Evolutionary conservation across 306 rosid species (phyloP), one percentile per base, ranked within the genome.

Genomic region (Acmispon strigosus): DNA sequence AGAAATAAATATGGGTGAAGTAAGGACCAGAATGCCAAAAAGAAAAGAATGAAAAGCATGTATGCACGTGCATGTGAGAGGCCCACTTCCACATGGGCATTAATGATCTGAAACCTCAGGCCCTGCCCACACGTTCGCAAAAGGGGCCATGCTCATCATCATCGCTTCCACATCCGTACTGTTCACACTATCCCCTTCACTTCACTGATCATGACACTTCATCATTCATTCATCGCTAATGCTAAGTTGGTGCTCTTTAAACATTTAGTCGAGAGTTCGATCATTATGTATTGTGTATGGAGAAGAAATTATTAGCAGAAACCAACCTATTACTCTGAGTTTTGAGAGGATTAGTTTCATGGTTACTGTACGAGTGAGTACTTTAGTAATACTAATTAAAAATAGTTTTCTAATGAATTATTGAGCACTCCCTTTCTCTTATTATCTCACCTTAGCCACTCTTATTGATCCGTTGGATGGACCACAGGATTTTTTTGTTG

Each of bases 41-140:
- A 24, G 9, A 27, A 48, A n/a, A 50, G 62, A 60, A 66, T 17
- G 57, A 39, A 75, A 86, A 60, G 90, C 72, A 89, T 43, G 14
- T 2, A 69, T 77, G 89, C 96, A 90, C 95, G 98, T 89, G 97
- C 94, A 84, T 1, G 81, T 56, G 81, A 76, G 82, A 55, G 85
- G 77, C 83, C 97, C 88, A 89, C 85, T 54, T 56, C 82, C 98
- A 90, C 96, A 94, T 89, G 92, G 85, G 80, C 81, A 77, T 72
- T 78, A 78, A 85, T 87, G 80, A 90, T 77, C 83, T 77, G 82
- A 51, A 75, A 78, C 48, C 68, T 59, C 50, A 54, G 80, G 79
- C 58, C 77, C 84, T 66, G 73, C 79, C 84, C 89, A 87, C 90
- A 83, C 90, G 82, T 85, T 82, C 89, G 65, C 85, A 72, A 77